Evolutionary conservation across 2,329 filamentous ascomycete genomes (phyloP).

Genomic region (Sporothrix inflata): DNA sequence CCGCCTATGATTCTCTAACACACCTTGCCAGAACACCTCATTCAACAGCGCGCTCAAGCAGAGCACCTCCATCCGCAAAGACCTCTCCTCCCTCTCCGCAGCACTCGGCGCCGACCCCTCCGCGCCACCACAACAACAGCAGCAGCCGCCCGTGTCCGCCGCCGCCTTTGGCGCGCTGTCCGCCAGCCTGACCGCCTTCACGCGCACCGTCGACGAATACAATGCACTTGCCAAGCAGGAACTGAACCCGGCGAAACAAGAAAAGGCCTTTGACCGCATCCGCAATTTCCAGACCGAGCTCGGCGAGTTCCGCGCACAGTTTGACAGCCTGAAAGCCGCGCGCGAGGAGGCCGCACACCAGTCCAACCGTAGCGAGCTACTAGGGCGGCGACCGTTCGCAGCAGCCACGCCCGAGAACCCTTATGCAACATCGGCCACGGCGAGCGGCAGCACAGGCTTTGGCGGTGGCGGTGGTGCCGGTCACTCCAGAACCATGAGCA

Average conservation of each 20-base stretch:
- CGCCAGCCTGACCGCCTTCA: constrained; percentile 71
- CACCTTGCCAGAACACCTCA: constrained; percentile 66
- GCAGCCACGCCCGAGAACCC: constrained; percentile 85
- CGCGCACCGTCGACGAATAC: constrained; percentile 92
- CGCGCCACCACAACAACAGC: constrained; percentile 10
- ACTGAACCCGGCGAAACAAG: constrained; percentile 85
- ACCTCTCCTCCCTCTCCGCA: constrained; percentile 53
- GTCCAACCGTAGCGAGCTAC: constrained; percentile 74
- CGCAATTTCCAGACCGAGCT: constrained; percentile 85
- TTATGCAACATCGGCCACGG: constrained; percentile 60
- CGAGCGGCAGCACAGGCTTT: constrained; percentile 48
- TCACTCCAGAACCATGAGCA: constrained; percentile 49
- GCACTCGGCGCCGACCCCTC: constrained; percentile 41
- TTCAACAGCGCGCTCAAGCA: constrained; percentile 89
- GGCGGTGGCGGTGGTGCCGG: constrained; percentile 37
- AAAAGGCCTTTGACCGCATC: constrained; percentile 84
- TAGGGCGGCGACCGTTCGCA: constrained; percentile 83
- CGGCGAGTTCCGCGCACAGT: constrained; percentile 74
- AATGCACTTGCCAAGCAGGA: constrained; percentile 82
- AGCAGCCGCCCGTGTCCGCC: constrained; percentile 55
- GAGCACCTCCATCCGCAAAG: constrained; percentile 76
- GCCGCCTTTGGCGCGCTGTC: constrained; percentile 65
- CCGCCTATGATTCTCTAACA: neutral
- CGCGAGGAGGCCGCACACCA: constrained; percentile 73
- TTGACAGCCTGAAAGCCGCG: constrained; percentile 75